Conservation (phyloP, 192 early-diverging fungal species). For the Backusella westeae region DNA sequence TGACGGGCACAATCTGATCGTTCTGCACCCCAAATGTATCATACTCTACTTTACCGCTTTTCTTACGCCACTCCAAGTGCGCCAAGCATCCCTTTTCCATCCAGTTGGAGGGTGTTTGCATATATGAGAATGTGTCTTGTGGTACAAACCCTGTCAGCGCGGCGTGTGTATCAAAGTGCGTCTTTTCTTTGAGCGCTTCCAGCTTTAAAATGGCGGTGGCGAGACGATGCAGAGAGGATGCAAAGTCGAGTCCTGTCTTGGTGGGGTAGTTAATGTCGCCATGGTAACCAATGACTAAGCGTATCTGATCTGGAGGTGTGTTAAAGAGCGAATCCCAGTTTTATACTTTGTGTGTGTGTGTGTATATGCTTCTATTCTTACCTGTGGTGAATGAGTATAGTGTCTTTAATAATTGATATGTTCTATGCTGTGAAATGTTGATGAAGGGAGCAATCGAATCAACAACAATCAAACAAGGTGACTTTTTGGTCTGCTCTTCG, state of each 20-base stretch:
- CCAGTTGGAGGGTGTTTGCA: conserved; percentile 18
- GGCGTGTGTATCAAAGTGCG: conserved; percentile 10
- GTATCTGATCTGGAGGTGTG: conserved; percentile 19
- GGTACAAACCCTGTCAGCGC: conserved; percentile 27
- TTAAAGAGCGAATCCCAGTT: neutral
- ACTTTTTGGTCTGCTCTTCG: neutral
- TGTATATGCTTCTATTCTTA: neutral
- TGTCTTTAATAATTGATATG: conserved; percentile 27
- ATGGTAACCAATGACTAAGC: conserved; percentile 37
- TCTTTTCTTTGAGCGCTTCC: conserved; percentile 13
- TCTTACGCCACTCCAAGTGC: conserved; percentile 43
- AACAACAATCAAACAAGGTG: conserved; percentile 20
- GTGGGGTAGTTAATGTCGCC: conserved; percentile 20
- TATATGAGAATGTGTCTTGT: conserved; percentile 36
- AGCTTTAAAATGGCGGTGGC: conserved; percentile 20
- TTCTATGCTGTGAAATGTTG: conserved; percentile 16
- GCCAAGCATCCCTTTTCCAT: conserved; percentile 28
- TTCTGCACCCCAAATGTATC: conserved; percentile 28
- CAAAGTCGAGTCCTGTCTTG: neutral
- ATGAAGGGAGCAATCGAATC: conserved; percentile 29
- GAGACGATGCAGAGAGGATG: conserved; percentile 18
- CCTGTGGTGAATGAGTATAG: conserved; percentile 27
- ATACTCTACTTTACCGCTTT: conserved; percentile 44
- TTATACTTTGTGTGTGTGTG: too few species aligned
- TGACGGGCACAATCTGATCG: neutral